phyloP scores from a whole-genome alignment of 1,284 basidiomycete genomes.

The Amylostereum chailletii region DNA sequence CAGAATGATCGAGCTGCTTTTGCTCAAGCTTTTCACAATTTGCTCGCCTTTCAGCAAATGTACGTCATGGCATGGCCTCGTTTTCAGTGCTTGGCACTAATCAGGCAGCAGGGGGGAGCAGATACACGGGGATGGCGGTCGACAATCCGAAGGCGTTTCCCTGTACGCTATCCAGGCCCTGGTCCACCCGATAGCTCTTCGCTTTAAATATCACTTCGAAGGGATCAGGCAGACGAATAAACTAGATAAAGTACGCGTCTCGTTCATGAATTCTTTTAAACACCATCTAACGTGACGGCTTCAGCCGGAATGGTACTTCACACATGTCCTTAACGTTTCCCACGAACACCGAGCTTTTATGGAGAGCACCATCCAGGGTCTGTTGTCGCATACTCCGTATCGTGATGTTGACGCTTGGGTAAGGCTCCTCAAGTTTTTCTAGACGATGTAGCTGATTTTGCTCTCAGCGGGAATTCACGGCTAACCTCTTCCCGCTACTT shows the following conservation, averaged over 20 bases:
- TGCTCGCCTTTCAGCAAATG: constrained; percentile 74
- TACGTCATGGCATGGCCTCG: constrained; percentile 28
- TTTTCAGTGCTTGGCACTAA: background rate
- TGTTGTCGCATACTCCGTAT: constrained; percentile 58
- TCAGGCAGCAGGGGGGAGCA: constrained; percentile 36
- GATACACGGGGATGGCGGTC: constrained; percentile 21
- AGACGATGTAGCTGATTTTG: constrained; percentile 2
- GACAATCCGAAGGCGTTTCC: constrained; percentile 28
- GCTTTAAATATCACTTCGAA: constrained; percentile 97
- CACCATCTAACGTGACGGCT: constrained; percentile 2
- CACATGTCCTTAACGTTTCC: constrained; percentile 77
- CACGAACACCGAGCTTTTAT: constrained; percentile 80
- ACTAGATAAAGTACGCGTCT: background rate
- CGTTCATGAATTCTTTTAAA: background rate
- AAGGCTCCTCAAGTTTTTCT: constrained; percentile 16
- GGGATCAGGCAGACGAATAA: constrained; percentile 22
- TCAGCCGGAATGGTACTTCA: constrained; percentile 96
- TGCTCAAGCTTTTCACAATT: constrained; percentile 64
- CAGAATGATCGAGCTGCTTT: constrained; percentile 52
- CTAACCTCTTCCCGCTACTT: constrained; percentile 63
- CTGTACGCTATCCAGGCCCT: constrained; percentile 80
- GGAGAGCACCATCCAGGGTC: constrained; percentile 65
- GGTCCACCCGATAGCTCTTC: constrained; percentile 75
- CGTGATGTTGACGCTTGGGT: constrained; percentile 70
- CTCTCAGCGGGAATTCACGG: constrained; percentile 69